Percentiles rank a stretch among this genome's conserved stretches.
These are phyloP conservation scores for Penicillium nordicum DNA, from an alignment of 2,329 filamentous ascomycete genomes.

Conservation along the genomic window DNA sequence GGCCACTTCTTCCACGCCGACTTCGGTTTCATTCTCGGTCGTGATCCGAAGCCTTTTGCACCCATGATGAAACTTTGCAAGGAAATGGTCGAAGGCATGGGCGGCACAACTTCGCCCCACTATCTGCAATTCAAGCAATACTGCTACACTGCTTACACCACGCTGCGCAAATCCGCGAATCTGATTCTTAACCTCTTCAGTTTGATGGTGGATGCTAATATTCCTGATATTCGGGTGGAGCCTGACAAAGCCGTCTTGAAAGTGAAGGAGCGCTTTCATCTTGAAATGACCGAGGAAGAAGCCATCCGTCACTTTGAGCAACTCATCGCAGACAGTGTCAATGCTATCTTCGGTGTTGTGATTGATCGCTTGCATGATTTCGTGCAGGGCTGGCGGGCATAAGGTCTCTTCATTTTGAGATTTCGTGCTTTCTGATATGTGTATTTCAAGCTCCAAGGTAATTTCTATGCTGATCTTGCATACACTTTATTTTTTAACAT, in stretches of 20 bases:
- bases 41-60: constrained; percentile 95
- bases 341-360: constrained; percentile 84
- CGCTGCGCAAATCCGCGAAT: constrained; percentile 82
- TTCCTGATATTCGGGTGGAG: constrained; percentile 89
- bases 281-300: constrained; percentile 89
- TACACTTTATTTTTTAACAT: neutral
- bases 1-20: constrained; percentile 98
- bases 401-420: neutral
- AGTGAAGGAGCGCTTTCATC: constrained; percentile 88
- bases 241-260: constrained; percentile 92
- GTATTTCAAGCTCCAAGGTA: neutral
- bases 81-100: constrained; percentile 99
- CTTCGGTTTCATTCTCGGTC: constrained; percentile 95
- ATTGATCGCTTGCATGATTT: constrained; percentile 94
- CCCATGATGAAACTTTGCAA: constrained; percentile 95
- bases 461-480: neutral
- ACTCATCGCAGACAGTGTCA: constrained; percentile 85
- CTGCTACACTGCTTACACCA: constrained; percentile 90
- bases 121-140: constrained; percentile 92
- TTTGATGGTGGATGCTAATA: constrained; percentile 95
- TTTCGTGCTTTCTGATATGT: neutral
- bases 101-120: constrained; percentile 73
- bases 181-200: constrained; percentile 93
- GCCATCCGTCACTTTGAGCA: constrained; percentile 83
- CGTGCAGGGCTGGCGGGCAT: constrained; percentile 86